Evolutionary conservation across 176 grass and related monocot species (phyloP), one percentile per base, ranked within the genome.

Genomic region (Avena eriantha): DNA sequence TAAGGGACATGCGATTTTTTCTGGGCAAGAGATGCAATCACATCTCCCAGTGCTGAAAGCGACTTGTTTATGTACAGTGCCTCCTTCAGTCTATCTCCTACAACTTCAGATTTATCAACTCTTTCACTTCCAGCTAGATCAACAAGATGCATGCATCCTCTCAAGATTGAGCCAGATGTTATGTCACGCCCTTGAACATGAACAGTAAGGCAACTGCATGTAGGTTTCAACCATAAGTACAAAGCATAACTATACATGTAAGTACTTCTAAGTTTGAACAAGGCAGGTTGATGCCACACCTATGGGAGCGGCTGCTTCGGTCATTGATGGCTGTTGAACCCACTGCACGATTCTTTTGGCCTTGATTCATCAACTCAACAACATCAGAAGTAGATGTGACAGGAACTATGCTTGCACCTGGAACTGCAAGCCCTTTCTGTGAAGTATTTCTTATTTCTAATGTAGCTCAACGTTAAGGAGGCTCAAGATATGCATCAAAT

Each of bases 1-100:
- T 98, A 98, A 54, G 95, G 95, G 1, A 98, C 86, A 74, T 95
- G 95, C 1, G 90, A 73, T 45, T 89, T 95, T 78, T 98, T 98
- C 80, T 98, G 96, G 11, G 93, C 87, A 71, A 98, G 93, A 29
- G 96, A 95, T 15, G 88, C 82, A 51, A 98, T 98, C 56, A 98
- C 96, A 65, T 98, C 96, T 81, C 96, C 93, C 51, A 98, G 71
- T 78, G 96, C 96, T 86, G 93, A 89, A 60, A 98, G 88, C 18
- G 96, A 98, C 73, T 94, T 98, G 84, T 98, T 98, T 87, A 98
- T 98, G 69, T 94, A 89, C 23, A 89, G 88, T 64, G 96, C 96
- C 80, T 98, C 96, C 84, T 98, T 98, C 75, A 98, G 81, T 51
- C 91, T 84, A 50, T 95, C 93, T 82, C 96, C 96, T 70, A 89